Percentiles rank a stretch among this genome's conserved stretches.
Conservation (phyloP, 2,329 filamentous ascomycete species). For the Curvularia lunata region DNA sequence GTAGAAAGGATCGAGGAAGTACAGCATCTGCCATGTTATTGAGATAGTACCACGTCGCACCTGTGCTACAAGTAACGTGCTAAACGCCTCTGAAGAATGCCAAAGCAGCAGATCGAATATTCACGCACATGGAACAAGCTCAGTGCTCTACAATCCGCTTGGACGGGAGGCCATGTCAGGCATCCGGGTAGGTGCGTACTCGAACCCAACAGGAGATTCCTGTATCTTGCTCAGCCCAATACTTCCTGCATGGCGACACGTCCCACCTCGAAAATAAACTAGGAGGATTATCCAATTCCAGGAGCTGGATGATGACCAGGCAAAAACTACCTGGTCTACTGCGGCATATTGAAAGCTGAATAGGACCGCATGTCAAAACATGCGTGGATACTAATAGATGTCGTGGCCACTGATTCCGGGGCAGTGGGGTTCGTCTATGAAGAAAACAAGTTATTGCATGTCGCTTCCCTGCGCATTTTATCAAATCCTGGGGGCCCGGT, state of each 20-base stretch:
- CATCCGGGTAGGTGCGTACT: neutral
- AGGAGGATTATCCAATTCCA: neutral
- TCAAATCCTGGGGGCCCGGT: neutral
- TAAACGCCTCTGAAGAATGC: neutral
- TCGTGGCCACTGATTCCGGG: neutral
- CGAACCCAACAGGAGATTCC: neutral
- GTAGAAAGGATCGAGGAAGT: neutral
- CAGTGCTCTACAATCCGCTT: neutral
- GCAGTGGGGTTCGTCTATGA: neutral
- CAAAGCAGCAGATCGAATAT: neutral
- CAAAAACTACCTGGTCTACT: neutral
- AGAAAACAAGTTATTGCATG: neutral
- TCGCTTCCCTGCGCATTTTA: neutral
- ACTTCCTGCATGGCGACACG: neutral
- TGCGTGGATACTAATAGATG: neutral
- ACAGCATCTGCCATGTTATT: neutral
- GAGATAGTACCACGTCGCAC: neutral
- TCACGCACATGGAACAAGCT: neutral
- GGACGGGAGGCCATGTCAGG: neutral
- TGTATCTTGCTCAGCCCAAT: neutral
- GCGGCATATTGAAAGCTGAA: neutral
- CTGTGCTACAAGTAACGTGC: neutral
- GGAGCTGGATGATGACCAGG: neutral
- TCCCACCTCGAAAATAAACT: neutral
- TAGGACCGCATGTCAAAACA: neutral